phyloP scores from a whole-genome alignment of 129 eudicot genomes.

The Lactuca saligna region DNA sequence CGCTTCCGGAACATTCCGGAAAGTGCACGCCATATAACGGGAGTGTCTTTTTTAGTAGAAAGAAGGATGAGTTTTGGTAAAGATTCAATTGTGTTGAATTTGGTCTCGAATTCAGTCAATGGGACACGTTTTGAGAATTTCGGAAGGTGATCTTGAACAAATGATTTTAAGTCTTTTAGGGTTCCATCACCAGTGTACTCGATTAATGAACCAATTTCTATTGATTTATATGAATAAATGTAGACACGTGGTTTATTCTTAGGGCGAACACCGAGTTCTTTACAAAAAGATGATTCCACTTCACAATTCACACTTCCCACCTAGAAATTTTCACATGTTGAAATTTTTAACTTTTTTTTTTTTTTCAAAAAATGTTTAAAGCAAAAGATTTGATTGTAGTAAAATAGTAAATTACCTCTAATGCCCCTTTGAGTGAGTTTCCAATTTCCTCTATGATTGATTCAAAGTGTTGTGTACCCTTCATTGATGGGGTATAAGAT shows the following conservation, averaged over 20 bases:
- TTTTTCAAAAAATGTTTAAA: neutral
- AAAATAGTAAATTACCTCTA: slow-evolving; percentile 49
- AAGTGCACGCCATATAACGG: slow-evolving; percentile 91
- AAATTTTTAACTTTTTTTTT: no score
- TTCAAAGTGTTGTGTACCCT: slow-evolving; percentile 52
- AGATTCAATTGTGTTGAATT: slow-evolving; percentile 31
- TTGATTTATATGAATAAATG: slow-evolving; percentile 60
- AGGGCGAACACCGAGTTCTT: slow-evolving; percentile 57
- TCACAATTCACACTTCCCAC: slow-evolving; percentile 84
- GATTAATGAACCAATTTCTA: slow-evolving; percentile 61
- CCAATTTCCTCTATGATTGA: slow-evolving; percentile 58
- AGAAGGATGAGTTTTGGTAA: slow-evolving; percentile 84
- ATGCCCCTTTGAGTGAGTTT: slow-evolving; percentile 70
- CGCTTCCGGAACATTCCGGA: slow-evolving; percentile 79
- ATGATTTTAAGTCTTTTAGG: slow-evolving; percentile 56
- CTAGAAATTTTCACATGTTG: slow-evolving; percentile 37
- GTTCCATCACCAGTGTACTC: slow-evolving; percentile 71
- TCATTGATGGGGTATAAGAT: slow-evolving; percentile 48
- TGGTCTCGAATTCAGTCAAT: slow-evolving; percentile 42
- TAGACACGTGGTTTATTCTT: slow-evolving; percentile 54
- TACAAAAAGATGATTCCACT: slow-evolving; percentile 60
- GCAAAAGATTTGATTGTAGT: neutral
- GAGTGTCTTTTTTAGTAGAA: slow-evolving; percentile 87
- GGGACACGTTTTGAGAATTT: slow-evolving; percentile 74
- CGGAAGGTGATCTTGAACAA: slow-evolving; percentile 73